Conservation (phyloP, 352 stramenopile species). For the Aphanomyces stellatus region DNA sequence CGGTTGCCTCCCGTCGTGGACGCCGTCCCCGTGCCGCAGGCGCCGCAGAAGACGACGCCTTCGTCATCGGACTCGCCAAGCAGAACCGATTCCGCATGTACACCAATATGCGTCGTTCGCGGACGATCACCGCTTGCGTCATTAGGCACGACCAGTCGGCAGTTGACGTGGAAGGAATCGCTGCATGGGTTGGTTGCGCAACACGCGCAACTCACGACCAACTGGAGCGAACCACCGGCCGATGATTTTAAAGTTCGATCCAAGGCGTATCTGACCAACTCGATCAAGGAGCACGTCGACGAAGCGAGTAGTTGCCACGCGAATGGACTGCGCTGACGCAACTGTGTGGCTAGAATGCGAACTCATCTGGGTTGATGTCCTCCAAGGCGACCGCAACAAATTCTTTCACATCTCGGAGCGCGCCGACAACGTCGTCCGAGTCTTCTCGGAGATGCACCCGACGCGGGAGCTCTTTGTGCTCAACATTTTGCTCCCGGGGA, state of each 20-base stretch:
- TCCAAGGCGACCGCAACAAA: conserved; percentile 54
- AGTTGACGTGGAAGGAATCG: conserved; percentile 6
- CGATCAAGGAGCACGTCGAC: conserved; percentile 48
- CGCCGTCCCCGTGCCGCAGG: too few species aligned
- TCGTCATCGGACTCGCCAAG: too few species aligned
- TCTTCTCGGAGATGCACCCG: conserved; percentile 49
- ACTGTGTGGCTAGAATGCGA: conserved; percentile 45
- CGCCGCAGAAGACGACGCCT: too few species aligned
- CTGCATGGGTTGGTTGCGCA: neutral
- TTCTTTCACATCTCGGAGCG: conserved; percentile 57
- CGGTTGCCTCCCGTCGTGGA: too few species aligned
- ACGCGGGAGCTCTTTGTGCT: conserved; percentile 58
- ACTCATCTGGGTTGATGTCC: conserved; percentile 75
- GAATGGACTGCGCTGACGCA: neutral
- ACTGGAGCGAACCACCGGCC: conserved; percentile 58
- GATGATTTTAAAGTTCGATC: conserved; percentile 54
- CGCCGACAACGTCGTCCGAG: conserved; percentile 60
- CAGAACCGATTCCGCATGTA: too few species aligned
- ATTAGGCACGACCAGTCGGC: too few species aligned
- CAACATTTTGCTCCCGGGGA: conserved; percentile 60
- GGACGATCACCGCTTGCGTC: neutral
- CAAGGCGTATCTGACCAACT: conserved; percentile 63
- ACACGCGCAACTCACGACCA: neutral
- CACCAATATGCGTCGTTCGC: neutral
- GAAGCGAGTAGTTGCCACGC: conserved; percentile 58